phyloP scores from a whole-genome alignment of 169 alveolate genomes.

The Perkinsus chesapeaki region DNA sequence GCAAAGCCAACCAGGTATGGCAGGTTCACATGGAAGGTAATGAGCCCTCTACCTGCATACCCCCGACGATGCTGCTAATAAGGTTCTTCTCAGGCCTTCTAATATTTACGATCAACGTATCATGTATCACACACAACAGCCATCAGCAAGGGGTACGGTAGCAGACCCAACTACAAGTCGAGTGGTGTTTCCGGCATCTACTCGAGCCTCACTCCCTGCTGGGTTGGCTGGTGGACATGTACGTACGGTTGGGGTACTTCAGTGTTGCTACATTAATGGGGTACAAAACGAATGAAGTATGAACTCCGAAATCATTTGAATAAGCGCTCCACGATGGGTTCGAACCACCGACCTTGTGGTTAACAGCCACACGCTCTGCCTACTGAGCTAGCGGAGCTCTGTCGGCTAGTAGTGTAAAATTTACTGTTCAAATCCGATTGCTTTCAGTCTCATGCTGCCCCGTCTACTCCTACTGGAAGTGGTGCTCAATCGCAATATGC shows the following conservation, averaged over 20 bases:
- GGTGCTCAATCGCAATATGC: background rate
- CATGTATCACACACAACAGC: background rate
- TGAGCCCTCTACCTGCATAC: background rate
- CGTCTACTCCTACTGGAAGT: background rate
- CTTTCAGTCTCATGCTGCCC: background rate
- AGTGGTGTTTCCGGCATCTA: background rate
- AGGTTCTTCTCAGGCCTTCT: background rate
- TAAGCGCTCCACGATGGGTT: background rate
- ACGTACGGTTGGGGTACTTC: no score
- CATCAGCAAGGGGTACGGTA: background rate
- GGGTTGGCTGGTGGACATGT: background rate
- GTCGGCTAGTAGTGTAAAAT: background rate
- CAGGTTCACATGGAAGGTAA: background rate
- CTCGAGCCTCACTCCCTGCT: background rate
- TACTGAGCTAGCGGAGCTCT: background rate
- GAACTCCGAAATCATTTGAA: background rate
- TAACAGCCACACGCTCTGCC: background rate
- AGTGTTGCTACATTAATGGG: no score
- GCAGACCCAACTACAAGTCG: background rate
- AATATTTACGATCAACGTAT: background rate
- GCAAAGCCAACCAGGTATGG: background rate
- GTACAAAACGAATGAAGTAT: background rate
- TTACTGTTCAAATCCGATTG: background rate
- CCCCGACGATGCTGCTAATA: background rate
- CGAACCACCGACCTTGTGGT: constrained; percentile 3